A percentile compares a stretch with the other conserved stretches of the same genome.
phyloP scores from a whole-genome alignment of 179 eudicot genomes.

The Patellifolia procumbens region DNA sequence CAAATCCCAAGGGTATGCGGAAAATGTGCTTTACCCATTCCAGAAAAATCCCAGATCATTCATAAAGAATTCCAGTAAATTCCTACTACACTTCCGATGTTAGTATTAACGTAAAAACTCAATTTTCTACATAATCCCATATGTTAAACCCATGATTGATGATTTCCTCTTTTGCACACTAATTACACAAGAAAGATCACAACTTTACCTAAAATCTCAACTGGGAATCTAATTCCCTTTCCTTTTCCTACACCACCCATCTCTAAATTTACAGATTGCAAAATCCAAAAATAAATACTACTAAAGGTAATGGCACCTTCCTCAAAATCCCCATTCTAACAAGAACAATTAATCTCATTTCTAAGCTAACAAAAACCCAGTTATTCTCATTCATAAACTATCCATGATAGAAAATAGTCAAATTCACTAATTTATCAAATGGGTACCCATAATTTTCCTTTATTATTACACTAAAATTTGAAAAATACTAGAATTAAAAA shows the following conservation, averaged over 20 bases:
- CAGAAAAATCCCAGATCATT: background rate
- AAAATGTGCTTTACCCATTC: background rate
- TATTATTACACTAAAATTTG: no score
- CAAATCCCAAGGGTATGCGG: background rate
- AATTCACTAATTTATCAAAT: background rate
- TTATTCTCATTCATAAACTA: background rate
- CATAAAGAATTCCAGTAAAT: background rate
- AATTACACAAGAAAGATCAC: background rate
- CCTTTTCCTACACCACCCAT: background rate
- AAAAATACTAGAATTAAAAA: no score
- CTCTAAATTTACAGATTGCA: background rate
- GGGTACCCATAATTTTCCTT: background rate
- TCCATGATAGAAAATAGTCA: background rate
- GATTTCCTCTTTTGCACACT: background rate
- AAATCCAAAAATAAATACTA: no score
- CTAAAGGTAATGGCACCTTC: background rate
- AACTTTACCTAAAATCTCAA: background rate
- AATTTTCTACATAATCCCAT: background rate
- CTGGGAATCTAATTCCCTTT: background rate
- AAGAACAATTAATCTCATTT: background rate
- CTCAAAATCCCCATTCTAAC: background rate
- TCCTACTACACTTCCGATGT: no score
- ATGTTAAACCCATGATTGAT: background rate
- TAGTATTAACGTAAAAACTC: background rate
- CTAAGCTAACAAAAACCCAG: background rate